Evolutionary conservation across 2,329 filamentous ascomycete genomes (phyloP), one percentile per base, ranked within the genome.

Genomic region (Xylariaceae sp.): DNA sequence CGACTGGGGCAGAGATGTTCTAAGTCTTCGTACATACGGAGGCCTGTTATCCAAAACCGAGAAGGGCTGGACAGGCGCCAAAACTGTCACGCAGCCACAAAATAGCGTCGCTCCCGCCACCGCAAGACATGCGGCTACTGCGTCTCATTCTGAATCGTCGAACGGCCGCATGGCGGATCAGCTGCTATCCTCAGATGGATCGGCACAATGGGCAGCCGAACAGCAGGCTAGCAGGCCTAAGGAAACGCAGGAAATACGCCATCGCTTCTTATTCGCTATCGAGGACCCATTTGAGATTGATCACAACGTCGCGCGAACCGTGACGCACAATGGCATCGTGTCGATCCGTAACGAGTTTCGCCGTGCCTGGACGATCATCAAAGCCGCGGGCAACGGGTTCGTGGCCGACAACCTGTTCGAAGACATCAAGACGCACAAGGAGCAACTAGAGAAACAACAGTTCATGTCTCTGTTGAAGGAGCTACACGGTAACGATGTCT

Each of bases 281-380:
- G 92, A 96, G 67, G 92, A 96, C 68, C 92, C 92, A 0, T 96
- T 96, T 65, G 90, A 96, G 72, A 72, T 85, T 2, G 85, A 90
- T 39, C 90, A 96, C 71, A 96, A 96, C 63, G 87, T 96, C 32
- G 92, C 88, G 2, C 79, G 89, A 47, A 95, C 90, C 0, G 90
- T 96, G 1, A 91, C 87, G 6, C 88, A 92, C 65, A 81, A 85
- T 56, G 89, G 90, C 2, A 89, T 95, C 58, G 85, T 89, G 1
- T 80, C 86, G 0, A 94, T 95, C 55, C 79, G 89, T 39, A 87
- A 94, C 63, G 90, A 96, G 70, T 94, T 95, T 65, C 80, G 89
- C 16, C 80, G 90, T 18, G 89, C 89, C 2, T 88, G 88, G 81
- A 76, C 81, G 34, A 86, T 95, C 54, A 82, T 92, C 58, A 76